Evolutionary conservation across 1,284 basidiomycete species (phyloP).

Genomic region (Trametes pubescens): DNA sequence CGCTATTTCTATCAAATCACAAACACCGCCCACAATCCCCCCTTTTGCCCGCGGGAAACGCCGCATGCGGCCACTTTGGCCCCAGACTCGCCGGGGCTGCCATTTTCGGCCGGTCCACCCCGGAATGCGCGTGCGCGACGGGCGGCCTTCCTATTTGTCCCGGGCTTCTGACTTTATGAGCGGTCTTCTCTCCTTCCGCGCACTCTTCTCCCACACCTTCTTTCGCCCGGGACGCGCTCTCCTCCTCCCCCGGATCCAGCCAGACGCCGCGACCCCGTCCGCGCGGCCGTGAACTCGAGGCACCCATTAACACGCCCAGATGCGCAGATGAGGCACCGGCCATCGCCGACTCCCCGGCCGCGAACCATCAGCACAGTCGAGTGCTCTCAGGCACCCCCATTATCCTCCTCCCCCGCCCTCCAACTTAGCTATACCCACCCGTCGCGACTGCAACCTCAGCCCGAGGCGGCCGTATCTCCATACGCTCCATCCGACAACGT

Average conservation of each 20-base stretch:
- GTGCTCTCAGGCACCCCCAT: conserved; percentile 30
- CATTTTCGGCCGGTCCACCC: conserved; percentile 23
- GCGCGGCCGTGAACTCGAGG: conserved; percentile 6
- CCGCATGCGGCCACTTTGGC: conserved; percentile 11
- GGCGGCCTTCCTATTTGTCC: conserved; percentile 15
- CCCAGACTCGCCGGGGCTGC: conserved; percentile 12
- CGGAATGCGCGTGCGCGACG: not conserved
- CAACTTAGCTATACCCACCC: conserved; percentile 2
- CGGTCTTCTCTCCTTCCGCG: conserved; percentile 12
- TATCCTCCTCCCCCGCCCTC: not conserved
- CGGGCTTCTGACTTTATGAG: conserved; percentile 4
- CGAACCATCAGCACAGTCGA: conserved; percentile 21
- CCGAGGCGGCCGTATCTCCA: conserved; percentile 3
- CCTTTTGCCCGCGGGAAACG: conserved; percentile 27
- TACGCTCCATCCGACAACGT: conserved; percentile 16
- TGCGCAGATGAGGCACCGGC: conserved; percentile 26
- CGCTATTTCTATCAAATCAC: conserved; percentile 40
- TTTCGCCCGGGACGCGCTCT: not conserved
- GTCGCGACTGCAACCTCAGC: not conserved
- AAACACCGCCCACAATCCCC: conserved; percentile 34
- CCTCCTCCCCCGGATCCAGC: not conserved
- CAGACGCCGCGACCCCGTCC: not conserved
- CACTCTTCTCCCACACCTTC: conserved; percentile 5
- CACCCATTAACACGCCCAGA: conserved; percentile 1
- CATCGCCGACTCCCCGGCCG: conserved; percentile 26